Conservation (phyloP, 495 filamentous ascomycete species). For the Mycothermus thermophilus region DNA sequence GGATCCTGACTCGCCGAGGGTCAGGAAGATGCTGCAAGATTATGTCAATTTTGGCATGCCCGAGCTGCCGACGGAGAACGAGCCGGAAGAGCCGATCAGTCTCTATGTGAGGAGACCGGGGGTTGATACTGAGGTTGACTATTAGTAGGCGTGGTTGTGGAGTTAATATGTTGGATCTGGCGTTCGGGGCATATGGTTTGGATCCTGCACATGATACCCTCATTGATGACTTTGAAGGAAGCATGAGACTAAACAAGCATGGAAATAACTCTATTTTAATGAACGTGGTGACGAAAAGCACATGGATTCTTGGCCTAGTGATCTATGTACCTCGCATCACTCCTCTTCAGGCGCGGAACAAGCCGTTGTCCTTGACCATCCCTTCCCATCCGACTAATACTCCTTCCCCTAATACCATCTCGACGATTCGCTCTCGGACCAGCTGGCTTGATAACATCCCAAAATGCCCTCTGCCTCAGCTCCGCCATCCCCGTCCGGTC, state of each 20-base stretch:
- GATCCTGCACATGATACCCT: background rate
- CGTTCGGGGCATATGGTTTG: background rate
- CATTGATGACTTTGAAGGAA: background rate
- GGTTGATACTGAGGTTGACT: conserved; percentile 1
- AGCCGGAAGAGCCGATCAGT: background rate
- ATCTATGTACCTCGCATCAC: background rate
- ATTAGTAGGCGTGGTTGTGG: conserved; percentile 4
- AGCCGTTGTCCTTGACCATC: background rate
- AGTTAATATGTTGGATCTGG: background rate
- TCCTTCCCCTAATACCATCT: background rate
- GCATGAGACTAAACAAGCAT: too few species aligned
- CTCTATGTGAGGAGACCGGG: conserved; percentile 2
- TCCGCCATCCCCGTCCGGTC: conserved; percentile 9
- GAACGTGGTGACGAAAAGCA: too few species aligned
- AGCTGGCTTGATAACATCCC: conserved; percentile 13
- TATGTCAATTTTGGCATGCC: conserved; percentile 6
- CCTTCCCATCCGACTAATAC: conserved; percentile 1
- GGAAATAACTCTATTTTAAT: too few species aligned
- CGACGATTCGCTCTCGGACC: background rate
- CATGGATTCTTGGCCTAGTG: background rate
- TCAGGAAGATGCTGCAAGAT: conserved; percentile 5
- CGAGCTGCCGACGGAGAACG: conserved; percentile 1
- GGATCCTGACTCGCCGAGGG: conserved; percentile 9
- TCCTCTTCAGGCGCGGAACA: background rate
- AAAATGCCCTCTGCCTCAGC: conserved; percentile 10